phyloP scores from a whole-genome alignment of 2,329 filamentous ascomycete species.

The Penicillium digitatum region DNA sequence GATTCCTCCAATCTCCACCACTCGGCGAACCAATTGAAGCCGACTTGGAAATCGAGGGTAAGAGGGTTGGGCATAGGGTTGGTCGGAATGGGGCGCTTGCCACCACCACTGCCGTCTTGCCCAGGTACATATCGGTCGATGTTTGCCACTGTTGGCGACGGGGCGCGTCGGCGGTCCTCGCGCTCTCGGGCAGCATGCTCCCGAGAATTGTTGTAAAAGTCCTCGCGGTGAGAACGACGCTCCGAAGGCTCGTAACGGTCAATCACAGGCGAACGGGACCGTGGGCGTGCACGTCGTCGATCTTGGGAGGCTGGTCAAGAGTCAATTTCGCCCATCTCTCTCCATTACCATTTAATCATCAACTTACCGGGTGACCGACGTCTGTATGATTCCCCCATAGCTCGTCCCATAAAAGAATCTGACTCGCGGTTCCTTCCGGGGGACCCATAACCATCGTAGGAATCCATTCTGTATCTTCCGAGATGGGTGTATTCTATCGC shows the following conservation, averaged over 20 bases:
- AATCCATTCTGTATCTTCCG: conserved; percentile 39
- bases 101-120: conserved; percentile 50
- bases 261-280: conserved; percentile 61
- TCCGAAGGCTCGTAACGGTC: conserved; percentile 61
- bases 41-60: conserved; percentile 62
- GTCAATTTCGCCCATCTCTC: background rate
- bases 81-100: conserved; percentile 49
- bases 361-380: conserved; percentile 48
- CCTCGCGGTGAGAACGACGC: conserved; percentile 51
- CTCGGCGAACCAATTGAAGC: conserved; percentile 65
- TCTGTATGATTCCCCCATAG: conserved; percentile 41
- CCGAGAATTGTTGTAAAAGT: conserved; percentile 50
- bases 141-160: conserved; percentile 54
- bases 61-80: conserved; percentile 61
- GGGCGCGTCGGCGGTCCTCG: conserved; percentile 55
- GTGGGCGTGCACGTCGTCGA: conserved; percentile 44
- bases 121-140: conserved; percentile 65
- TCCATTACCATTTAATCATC: background rate
- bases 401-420: conserved; percentile 36
- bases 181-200: conserved; percentile 49
- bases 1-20: conserved; percentile 64
- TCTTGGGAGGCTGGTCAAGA: conserved; percentile 36
- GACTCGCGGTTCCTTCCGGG: conserved; percentile 43
- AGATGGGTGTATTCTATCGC: background rate
- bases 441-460: conserved; percentile 46